Evolutionary conservation across 768 basidiomycete species (phyloP).

Genomic region (Omphalotus guepiniiformis): DNA sequence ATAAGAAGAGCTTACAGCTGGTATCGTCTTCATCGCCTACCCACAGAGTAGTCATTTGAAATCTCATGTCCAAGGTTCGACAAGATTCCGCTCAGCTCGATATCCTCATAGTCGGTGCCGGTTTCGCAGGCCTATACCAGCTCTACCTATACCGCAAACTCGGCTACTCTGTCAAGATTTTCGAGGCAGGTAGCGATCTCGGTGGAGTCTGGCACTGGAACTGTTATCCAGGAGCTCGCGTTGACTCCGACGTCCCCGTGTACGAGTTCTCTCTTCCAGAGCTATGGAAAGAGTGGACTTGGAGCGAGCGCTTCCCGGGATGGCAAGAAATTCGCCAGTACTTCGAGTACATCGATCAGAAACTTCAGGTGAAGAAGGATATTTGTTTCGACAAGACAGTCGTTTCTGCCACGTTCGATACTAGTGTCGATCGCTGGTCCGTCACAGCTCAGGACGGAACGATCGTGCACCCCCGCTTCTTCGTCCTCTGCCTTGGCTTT

Average conservation of each 20-base stretch:
- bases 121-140: slow-evolving; percentile 20
- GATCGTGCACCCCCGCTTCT: slow-evolving; percentile 13
- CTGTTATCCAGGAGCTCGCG: slow-evolving; percentile 23
- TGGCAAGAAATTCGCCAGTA: slow-evolving; percentile 18
- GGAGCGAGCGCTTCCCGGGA: background rate
- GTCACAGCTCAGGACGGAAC: slow-evolving; percentile 16
- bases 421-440: slow-evolving; percentile 16
- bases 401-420: slow-evolving; percentile 17
- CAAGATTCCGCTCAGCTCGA: slow-evolving; percentile 13
- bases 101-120: slow-evolving; percentile 21
- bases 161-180: background rate
- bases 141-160: background rate
- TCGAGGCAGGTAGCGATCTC: slow-evolving; percentile 14
- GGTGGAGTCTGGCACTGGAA: slow-evolving; percentile 23
- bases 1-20: no score
- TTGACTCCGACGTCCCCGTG: slow-evolving; percentile 20
- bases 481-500: slow-evolving; percentile 21
- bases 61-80: no score
- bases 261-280: slow-evolving; percentile 20
- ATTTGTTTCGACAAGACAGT: slow-evolving; percentile 20
- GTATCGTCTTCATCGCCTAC: no score
- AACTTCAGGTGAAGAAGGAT: slow-evolving; percentile 19
- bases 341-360: slow-evolving; percentile 21
- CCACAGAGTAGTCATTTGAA: no score
- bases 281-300: slow-evolving; percentile 23